These are phyloP conservation scores for Lachancea dasiensis DNA, from an alignment of 805 yeast genomes.

Conservation along the genomic window DNA sequence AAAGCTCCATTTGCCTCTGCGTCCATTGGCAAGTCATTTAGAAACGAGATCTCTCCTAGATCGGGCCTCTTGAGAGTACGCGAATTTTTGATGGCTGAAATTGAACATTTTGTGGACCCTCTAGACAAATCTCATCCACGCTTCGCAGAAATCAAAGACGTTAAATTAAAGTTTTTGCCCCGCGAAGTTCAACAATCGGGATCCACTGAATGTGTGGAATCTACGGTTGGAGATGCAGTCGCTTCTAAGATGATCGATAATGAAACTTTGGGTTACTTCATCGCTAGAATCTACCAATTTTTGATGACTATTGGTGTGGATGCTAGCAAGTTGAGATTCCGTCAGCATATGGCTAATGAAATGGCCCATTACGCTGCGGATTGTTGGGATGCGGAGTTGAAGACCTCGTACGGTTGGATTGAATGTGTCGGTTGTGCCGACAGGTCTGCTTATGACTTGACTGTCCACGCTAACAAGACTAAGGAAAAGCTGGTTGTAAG, in stretches of 20 bases:
- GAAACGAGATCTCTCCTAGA: slow-evolving; percentile 98
- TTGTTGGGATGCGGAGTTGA: slow-evolving; percentile 99
- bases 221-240: slow-evolving; percentile 89
- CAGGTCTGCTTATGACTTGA: slow-evolving; percentile 94
- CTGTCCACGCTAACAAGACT: slow-evolving; percentile 92
- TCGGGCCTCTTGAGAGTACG: slow-evolving; percentile 96
- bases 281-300: slow-evolving; percentile 87
- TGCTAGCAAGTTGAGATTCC: slow-evolving; percentile 75
- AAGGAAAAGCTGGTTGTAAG: slow-evolving; percentile 93
- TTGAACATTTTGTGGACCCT: slow-evolving; percentile 98
- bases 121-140: slow-evolving; percentile 73
- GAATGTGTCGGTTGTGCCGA: slow-evolving; percentile 99
- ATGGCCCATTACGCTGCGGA: slow-evolving; percentile 99
- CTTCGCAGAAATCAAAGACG: slow-evolving; percentile 68
- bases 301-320: slow-evolving; percentile 88
- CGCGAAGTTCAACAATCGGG: slow-evolving; percentile 86
- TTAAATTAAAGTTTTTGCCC: slow-evolving; percentile 73
- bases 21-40: slow-evolving; percentile 95
- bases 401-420: slow-evolving; percentile 97
- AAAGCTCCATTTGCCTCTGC: slow-evolving; percentile 99
- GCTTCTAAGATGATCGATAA: slow-evolving; percentile 83
- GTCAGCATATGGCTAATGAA: slow-evolving; percentile 98
- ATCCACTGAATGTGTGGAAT: slow-evolving; percentile 54
- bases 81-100: slow-evolving; percentile 98
- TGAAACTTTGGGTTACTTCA: slow-evolving; percentile 93